Evolutionary conservation across 2,329 filamentous ascomycete species (phyloP).

Genomic region (Venturia oleaginea): DNA sequence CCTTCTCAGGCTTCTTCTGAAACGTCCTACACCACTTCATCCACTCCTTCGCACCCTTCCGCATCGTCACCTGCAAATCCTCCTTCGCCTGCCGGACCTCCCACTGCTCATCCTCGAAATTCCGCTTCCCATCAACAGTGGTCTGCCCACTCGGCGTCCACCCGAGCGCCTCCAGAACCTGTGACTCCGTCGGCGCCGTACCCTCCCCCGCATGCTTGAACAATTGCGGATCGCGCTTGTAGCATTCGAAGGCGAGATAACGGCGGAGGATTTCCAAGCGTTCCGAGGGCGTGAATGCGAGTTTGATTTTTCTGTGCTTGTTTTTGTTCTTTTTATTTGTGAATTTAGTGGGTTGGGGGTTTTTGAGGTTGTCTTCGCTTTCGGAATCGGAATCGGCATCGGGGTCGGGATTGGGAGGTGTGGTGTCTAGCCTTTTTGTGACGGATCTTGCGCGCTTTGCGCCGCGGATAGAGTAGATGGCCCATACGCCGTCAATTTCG

Average conservation of each 20-base stretch:
- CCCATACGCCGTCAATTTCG: conserved; percentile 29
- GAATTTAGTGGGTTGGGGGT: too few relatives aligned
- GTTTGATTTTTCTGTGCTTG: conserved; percentile 22
- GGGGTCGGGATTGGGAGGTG: conserved; percentile 2
- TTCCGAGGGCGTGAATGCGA: conserved; percentile 28
- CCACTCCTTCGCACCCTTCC: conserved; percentile 35
- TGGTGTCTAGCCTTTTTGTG: conserved; percentile 28
- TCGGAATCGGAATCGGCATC: too few relatives aligned
- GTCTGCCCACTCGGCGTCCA: conserved; percentile 29
- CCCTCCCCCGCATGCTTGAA: conserved; percentile 23
- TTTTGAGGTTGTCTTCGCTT: background rate
- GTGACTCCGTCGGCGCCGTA: conserved; percentile 28
- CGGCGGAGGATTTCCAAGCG: conserved; percentile 28
- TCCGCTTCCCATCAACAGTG: conserved; percentile 23
- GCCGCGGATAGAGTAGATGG: conserved; percentile 36
- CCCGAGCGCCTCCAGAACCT: conserved; percentile 35
- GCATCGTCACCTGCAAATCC: conserved; percentile 30
- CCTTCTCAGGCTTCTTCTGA: conserved; percentile 31
- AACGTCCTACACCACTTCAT: conserved; percentile 30
- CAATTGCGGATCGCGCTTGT: conserved; percentile 26
- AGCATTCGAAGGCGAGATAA: conserved; percentile 33
- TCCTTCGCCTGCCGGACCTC: conserved; percentile 33
- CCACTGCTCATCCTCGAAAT: conserved; percentile 38
- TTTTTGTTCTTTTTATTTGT: conserved; percentile 10
- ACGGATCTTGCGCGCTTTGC: conserved; percentile 32